Evolutionary conservation across 768 basidiomycete species (phyloP), one percentile per base, ranked within the genome.

Genomic region (Termitomyces eurrhizus): DNA sequence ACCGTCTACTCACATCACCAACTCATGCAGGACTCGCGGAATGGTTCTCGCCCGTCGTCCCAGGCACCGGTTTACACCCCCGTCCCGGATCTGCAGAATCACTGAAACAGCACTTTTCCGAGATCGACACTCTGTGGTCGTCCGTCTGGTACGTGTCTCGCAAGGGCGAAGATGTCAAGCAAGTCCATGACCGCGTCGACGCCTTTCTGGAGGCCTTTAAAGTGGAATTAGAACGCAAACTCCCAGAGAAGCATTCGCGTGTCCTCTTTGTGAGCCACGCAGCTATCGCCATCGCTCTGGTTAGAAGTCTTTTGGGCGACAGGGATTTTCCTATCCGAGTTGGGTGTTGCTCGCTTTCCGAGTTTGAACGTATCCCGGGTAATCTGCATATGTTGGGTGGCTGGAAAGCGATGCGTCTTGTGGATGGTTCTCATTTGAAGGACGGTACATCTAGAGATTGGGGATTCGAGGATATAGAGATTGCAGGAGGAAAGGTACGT

Each of bases 401-500:
- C 4, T 88, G 88, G 84, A 70, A 76, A 53, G 69, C 79, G 6
- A 66, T 69, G 39, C 68, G 67, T 36, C 66, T 91, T 29, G 88
- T 80, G 0, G 83, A 85, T 52, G 87, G 83, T 1, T 66, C 70
- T 1, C 87, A 90, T 70, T 72, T 90, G 42, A 77, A 78, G 32
- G 83, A 82, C 2, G 88, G 86, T 1, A 65, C 81, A 2, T 75
- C 80, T 56, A 78, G 90, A 63, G 88, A 89, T 52, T 93, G 92
- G 92, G 92, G 92, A 14, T 86, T 93, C 62, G 87, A 90, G 65
- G 85, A 93, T 69, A 80, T 90, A 9, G 72, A 80, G 66, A 79
- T 87, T 29, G 76, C 77, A 6, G 73, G 82, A 61, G 89, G 89
- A 48, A 77, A 85, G 78, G 90, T 88, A 3, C 1, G 49, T 58